Percentiles rank a stretch among this genome's conserved stretches.
phyloP scores from a whole-genome alignment of 371 early-diverging fungal species.

The Basidiobolus heterosporus region DNA sequence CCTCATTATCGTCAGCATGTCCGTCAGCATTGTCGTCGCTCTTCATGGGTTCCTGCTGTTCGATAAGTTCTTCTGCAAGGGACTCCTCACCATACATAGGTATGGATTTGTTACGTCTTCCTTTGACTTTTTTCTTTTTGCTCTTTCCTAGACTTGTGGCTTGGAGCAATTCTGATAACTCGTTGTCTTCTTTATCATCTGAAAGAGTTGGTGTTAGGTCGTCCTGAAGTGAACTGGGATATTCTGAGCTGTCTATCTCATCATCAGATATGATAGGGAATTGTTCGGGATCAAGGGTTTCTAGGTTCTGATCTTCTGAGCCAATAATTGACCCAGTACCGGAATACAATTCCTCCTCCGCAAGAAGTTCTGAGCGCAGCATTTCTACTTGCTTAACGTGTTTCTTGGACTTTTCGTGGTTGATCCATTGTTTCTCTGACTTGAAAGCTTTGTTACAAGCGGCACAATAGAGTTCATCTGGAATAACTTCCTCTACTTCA shows the following conservation, averaged over 20 bases:
- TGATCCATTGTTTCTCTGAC: constrained; percentile 48
- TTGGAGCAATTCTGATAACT: constrained; percentile 1
- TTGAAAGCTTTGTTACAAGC: constrained; percentile 67
- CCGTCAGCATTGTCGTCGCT: constrained; percentile 7
- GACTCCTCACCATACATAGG: no score
- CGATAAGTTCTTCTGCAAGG: background rate
- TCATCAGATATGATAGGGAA: background rate
- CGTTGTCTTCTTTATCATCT: background rate
- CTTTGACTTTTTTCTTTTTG: background rate
- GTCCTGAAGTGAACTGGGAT: background rate
- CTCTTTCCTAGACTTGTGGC: background rate
- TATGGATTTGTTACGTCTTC: background rate
- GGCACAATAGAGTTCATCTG: constrained; percentile 50
- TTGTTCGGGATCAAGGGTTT: background rate
- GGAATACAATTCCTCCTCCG: constrained; percentile 7
- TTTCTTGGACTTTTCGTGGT: constrained; percentile 60
- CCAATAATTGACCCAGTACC: background rate
- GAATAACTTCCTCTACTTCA: constrained; percentile 14
- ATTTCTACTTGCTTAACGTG: constrained; percentile 49
- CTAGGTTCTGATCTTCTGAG: background rate
- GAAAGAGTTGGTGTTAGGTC: background rate
- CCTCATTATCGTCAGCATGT: constrained; percentile 10
- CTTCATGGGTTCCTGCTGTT: constrained; percentile 4
- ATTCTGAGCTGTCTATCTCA: background rate
- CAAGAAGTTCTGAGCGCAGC: constrained; percentile 44